Conservation (phyloP, 192 early-diverging fungal species). For the Coemansia aciculifera region DNA sequence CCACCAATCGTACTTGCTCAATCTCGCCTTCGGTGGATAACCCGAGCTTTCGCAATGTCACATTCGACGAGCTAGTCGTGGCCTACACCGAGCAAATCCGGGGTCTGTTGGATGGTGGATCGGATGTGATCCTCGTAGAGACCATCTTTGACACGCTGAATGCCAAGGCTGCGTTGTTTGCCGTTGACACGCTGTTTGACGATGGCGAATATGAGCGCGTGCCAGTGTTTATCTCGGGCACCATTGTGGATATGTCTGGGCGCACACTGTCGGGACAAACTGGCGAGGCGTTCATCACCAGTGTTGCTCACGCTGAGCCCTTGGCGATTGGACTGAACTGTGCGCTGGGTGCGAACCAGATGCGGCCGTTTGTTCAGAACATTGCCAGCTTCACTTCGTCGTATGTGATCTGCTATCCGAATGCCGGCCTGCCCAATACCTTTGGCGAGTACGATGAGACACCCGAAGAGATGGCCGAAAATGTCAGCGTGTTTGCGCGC, state of each 20-base stretch:
- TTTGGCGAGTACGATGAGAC: slow-evolving; percentile 96
- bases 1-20: slow-evolving; percentile 93
- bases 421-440: slow-evolving; percentile 95
- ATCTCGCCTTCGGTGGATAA: slow-evolving; percentile 98
- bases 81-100: slow-evolving; percentile 91
- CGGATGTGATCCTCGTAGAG: slow-evolving; percentile 91
- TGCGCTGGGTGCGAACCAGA: slow-evolving; percentile 86
- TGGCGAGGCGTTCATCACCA: slow-evolving; percentile 92
- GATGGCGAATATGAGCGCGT: slow-evolving; percentile 71
- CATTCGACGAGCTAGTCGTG: slow-evolving; percentile 89
- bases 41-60: slow-evolving; percentile 90
- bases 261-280: slow-evolving; percentile 96
- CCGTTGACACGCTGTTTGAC: slow-evolving; percentile 82
- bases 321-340: slow-evolving; percentile 91
- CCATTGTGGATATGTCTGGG: slow-evolving; percentile 96
- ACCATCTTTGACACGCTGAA: slow-evolving; percentile 99
- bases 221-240: slow-evolving; percentile 82
- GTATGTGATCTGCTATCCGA: slow-evolving; percentile 92
- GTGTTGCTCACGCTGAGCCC: slow-evolving; percentile 75
- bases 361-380: slow-evolving; percentile 93
- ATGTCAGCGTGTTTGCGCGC: slow-evolving; percentile 83
- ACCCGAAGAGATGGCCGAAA: slow-evolving; percentile 80
- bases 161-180: slow-evolving; percentile 93
- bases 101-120: slow-evolving; percentile 91
- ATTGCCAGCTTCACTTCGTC: slow-evolving; percentile 81